Evolutionary conservation across 768 basidiomycete species (phyloP).

Genomic region (Mycena polygramma): DNA sequence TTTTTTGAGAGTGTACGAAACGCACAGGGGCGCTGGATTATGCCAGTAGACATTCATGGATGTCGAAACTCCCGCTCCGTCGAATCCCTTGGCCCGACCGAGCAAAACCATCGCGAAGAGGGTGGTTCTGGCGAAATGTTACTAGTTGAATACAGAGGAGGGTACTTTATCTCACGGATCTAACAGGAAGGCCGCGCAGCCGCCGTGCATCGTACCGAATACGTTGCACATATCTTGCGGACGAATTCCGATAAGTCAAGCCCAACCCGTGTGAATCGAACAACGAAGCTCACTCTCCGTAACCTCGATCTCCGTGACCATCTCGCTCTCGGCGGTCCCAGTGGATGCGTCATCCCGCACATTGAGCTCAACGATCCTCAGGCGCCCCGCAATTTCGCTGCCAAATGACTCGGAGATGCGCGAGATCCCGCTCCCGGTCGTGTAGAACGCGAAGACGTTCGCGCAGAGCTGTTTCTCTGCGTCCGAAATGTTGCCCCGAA

Average conservation of each 20-base stretch:
- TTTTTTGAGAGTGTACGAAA: neutral
- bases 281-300: neutral
- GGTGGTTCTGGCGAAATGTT: neutral
- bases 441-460: slow-evolving; percentile 52
- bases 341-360: too few relatives aligned
- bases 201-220: slow-evolving; percentile 36
- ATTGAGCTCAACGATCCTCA: too few relatives aligned
- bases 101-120: neutral
- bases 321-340: too few relatives aligned
- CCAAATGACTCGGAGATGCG: too few relatives aligned
- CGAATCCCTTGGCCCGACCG: neutral
- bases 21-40: neutral
- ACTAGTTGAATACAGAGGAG: neutral
- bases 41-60: neutral
- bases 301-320: too few relatives aligned
- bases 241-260: neutral
- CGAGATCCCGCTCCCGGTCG: slow-evolving; percentile 34
- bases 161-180: neutral
- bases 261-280: neutral
- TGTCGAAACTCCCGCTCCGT: neutral
- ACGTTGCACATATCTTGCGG: neutral
- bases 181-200: slow-evolving; percentile 18
- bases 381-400: too few relatives aligned
- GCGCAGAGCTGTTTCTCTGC: slow-evolving; percentile 52
- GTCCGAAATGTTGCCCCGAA: slow-evolving; percentile 57